Percentiles rank a stretch among this genome's conserved stretches.
Conservation (phyloP, 805 yeast genomes). For the Cyberlindnera galapagoensis region DNA sequence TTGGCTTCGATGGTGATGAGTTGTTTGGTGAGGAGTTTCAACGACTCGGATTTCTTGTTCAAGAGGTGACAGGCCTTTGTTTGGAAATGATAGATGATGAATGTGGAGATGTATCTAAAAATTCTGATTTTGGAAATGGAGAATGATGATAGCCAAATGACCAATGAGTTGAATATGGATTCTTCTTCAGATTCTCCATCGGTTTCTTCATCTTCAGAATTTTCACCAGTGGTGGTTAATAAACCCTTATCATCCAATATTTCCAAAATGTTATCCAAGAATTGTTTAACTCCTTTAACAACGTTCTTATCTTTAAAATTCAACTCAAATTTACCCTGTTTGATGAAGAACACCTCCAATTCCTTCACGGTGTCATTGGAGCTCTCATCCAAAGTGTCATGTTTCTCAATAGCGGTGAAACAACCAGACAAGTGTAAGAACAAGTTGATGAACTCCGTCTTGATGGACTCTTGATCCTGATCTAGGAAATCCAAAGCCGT, state of each 20-base stretch:
- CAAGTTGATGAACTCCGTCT: conserved; percentile 62
- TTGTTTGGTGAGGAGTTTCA: conserved; percentile 33
- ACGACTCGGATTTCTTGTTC: conserved; percentile 27
- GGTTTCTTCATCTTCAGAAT: conserved; percentile 25
- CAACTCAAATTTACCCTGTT: conserved; percentile 61
- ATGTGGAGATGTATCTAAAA: conserved; percentile 61
- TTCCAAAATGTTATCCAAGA: conserved; percentile 45
- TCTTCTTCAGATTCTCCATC: conserved; percentile 30
- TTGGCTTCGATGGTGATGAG: conserved; percentile 27
- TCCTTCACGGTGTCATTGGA: conserved; percentile 72
- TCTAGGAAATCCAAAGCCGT: too few relatives aligned
- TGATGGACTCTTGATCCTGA: too few relatives aligned
- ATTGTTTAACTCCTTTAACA: conserved; percentile 46
- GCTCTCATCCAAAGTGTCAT: conserved; percentile 70
- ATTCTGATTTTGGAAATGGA: conserved; percentile 67
- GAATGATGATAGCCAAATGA: conserved; percentile 73
- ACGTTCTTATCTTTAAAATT: conserved; percentile 41
- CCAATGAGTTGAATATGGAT: conserved; percentile 43
- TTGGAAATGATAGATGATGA: conserved; percentile 52
- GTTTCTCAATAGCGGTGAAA: conserved; percentile 55
- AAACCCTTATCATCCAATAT: conserved; percentile 57
- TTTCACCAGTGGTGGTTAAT: conserved; percentile 35
- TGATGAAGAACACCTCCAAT: conserved; percentile 53
- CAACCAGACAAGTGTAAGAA: conserved; percentile 70
- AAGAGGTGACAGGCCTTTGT: conserved; percentile 50